Percentiles rank a stretch among this genome's conserved stretches.
These are phyloP conservation scores for Macrophomina pseudophaseolina DNA, from an alignment of 2,329 filamentous ascomycete species.

Conservation along the genomic window DNA sequence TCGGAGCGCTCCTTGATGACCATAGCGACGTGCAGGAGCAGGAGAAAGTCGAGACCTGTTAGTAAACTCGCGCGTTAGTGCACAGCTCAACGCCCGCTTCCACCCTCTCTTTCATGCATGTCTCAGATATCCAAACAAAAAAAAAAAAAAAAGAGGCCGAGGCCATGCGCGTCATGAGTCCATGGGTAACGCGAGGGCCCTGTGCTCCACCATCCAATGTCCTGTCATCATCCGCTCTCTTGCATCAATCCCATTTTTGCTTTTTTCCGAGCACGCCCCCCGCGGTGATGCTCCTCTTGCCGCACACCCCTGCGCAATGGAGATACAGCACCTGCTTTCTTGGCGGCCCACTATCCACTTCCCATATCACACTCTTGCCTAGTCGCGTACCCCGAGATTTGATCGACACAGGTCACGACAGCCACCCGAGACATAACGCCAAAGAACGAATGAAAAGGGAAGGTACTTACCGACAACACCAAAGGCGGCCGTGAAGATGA, in stretches of 20 bases:
- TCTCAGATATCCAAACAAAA: too few species aligned
- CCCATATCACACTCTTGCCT: background rate
- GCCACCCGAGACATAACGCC: background rate
- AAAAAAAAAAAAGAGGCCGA: too few species aligned
- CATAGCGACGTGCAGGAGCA: conserved; percentile 74
- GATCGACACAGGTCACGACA: background rate
- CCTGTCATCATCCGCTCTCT: background rate
- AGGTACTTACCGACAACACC: conserved; percentile 69
- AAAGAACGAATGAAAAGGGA: conserved; percentile 27
- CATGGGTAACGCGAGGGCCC: too few species aligned
- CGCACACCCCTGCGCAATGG: background rate
- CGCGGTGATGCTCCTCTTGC: background rate
- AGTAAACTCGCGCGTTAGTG: background rate
- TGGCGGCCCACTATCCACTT: conserved; percentile 8
- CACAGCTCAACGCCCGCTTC: background rate
- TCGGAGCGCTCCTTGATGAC: conserved; percentile 82
- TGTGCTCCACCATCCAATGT: too few species aligned
- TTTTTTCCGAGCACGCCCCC: background rate
- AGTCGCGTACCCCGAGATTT: background rate
- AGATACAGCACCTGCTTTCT: background rate
- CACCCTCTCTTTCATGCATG: too few species aligned
- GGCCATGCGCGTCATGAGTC: too few species aligned
- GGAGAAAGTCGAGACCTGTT: conserved; percentile 58
- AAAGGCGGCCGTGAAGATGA: conserved; percentile 79
- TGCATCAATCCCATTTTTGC: background rate